phyloP scores from a whole-genome alignment of 2,329 filamentous ascomycete genomes.

The Pyrenochaeta sp. region DNA sequence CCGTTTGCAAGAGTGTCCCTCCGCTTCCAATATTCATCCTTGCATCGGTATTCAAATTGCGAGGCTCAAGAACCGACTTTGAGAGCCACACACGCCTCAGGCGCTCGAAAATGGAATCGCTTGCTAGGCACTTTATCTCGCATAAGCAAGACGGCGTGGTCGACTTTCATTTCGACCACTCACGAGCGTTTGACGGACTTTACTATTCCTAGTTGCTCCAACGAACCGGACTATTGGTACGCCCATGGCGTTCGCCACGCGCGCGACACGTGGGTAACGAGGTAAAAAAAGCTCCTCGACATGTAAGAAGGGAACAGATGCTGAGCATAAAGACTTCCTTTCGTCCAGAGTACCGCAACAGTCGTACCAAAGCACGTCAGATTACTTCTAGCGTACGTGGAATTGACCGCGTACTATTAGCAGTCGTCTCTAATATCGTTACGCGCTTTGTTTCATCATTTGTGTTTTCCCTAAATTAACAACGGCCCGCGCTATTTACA shows the following conservation, averaged over 20 bases:
- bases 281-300: not conserved
- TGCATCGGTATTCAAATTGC: constrained; percentile 20
- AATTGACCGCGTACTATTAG: not conserved
- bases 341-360: not conserved
- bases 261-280: not conserved
- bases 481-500: not conserved
- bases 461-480: constrained; percentile 19
- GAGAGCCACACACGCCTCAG: not conserved
- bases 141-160: not conserved
- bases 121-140: not conserved
- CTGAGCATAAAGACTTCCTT: constrained; percentile 2
- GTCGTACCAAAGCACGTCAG: constrained; percentile 1
- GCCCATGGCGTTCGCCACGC: constrained; percentile 4
- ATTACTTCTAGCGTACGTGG: not conserved
- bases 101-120: not conserved
- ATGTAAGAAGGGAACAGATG: not conserved
- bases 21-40: constrained; percentile 13
- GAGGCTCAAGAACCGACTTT: not conserved
- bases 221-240: constrained; percentile 2
- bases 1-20: not conserved
- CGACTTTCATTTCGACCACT: not conserved
- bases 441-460: constrained; percentile 17
- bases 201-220: not conserved
- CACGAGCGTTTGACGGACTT: not conserved
- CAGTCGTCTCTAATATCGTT: constrained; percentile 11